These are phyloP conservation scores for Colletotrichum simmondsii DNA, from an alignment of 2,329 filamentous ascomycete species.

Conservation along the genomic window DNA sequence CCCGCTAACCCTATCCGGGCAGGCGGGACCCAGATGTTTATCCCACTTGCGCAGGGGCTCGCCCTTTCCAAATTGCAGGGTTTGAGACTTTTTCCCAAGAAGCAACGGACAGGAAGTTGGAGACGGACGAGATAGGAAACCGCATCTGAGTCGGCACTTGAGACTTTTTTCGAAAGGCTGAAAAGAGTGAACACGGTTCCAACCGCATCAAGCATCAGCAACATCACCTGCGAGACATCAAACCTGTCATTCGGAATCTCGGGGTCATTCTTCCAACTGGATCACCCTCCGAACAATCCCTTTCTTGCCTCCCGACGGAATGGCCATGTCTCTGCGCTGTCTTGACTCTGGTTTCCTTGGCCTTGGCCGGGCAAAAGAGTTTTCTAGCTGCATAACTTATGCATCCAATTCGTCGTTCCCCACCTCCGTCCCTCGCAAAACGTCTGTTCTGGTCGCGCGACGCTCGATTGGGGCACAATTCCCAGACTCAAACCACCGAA, in stretches of 20 bases:
- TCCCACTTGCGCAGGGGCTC: constrained; percentile 21
- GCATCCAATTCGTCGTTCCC: neutral
- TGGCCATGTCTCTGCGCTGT: constrained; percentile 1
- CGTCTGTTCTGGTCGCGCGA: neutral
- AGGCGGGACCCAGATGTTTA: constrained; percentile 13
- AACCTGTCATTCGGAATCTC: neutral
- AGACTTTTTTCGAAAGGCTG: neutral
- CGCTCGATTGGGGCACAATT: neutral
- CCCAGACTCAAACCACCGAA: neutral
- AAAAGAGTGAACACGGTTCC: neutral
- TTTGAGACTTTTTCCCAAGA: neutral
- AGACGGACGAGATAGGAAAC: neutral
- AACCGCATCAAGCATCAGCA: neutral
- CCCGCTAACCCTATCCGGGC: constrained; percentile 26
- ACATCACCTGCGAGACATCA: neutral
- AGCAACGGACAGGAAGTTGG: constrained; percentile 4
- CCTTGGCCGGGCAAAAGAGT: constrained; percentile 8
- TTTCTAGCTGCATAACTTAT: constrained; percentile 14
- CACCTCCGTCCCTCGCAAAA: neutral
- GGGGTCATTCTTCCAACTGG: neutral
- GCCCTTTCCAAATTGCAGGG: constrained; percentile 10
- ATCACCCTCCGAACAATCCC: constrained; percentile 18
- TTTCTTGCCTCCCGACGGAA: constrained; percentile 30
- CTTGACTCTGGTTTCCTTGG: neutral
- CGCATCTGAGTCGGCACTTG: neutral